Base-by-base conservation (phyloP, 202 grass and related monocot genomes). In the Elaeis oleifera region DNA sequence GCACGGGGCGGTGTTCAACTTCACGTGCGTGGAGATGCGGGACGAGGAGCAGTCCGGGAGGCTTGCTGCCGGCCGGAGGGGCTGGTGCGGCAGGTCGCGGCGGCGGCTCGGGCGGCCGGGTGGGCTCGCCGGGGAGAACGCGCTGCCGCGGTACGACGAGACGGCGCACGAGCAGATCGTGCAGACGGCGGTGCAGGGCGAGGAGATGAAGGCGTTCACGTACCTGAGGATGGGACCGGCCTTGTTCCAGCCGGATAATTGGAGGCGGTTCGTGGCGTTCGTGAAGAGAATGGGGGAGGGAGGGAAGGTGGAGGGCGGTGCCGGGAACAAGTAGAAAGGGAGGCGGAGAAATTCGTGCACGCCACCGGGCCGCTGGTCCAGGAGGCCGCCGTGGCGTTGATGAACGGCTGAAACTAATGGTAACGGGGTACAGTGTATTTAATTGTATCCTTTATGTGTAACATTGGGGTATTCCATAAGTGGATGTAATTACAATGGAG, bases 1-100 rank as follows among this genome's bases (percentile, higher is more conserved):
- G 13, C 80, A 90, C 65, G 86, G 86, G 53, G 86, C 74, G 1
- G 83, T 95, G 69, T 84, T 95, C 78, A 95, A 84, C 76, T 90
- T 95, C 80, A 95, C 83, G 19, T 90, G 86, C 80, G 75, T 95
- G 17, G 86, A 90, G 83, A 95, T 95, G 86, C 71, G 86, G 1
- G 80, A 95, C 81, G 68, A 51, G 31, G 90, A 95, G 83, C 90
- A 95, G 61, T 80, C 90, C 3, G 64, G 25, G 86, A 87, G 3
- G 83, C 90, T 56, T 51, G 4, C 29, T 95, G 90, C 84, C 36
- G 9, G 56, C 90, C 90, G 0, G 83, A 84, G 72, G 80, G 13
- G 0, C 71, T 95, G 50, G 90, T 95, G 18, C 78, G 71, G 53
- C 90, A 87, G 78, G 90, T 95, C 23, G 68, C 64, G 52, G 48